phyloP scores from a whole-genome alignment of 169 alveolate genomes.

The Plasmodium knowlesi region DNA sequence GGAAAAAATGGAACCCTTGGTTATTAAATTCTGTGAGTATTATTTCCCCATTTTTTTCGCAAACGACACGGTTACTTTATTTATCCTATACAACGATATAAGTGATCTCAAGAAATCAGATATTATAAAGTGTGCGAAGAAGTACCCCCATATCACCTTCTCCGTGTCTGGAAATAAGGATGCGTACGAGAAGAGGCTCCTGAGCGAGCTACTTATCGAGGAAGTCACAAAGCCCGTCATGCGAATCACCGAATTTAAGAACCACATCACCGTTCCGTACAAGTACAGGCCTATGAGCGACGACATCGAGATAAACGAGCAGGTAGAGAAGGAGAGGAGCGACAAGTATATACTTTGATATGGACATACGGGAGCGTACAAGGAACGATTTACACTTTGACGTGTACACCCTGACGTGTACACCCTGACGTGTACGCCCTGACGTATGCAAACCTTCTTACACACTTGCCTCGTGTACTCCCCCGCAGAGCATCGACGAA shows the following conservation, averaged over 20 bases:
- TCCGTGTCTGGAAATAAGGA: constrained; percentile 19
- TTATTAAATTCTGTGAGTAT: constrained; percentile 45
- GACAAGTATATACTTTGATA: not conserved
- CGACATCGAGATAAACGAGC: constrained; percentile 54
- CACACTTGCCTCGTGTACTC: not conserved
- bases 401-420: not conserved
- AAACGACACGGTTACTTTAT: constrained; percentile 11
- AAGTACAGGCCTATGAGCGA: constrained; percentile 47
- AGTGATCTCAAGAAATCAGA: constrained; percentile 36
- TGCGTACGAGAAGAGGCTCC: constrained; percentile 46
- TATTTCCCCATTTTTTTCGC: constrained; percentile 42
- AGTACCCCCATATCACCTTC: constrained; percentile 30
- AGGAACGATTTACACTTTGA: not conserved
- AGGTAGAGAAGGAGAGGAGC: constrained; percentile 1
- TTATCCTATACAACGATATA: constrained; percentile 56
- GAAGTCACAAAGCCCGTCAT: constrained; percentile 30
- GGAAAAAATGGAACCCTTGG: constrained; percentile 57
- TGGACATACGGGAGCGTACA: not conserved
- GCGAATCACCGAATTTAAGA: constrained; percentile 69
- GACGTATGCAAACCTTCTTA: not conserved
- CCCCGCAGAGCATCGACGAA: constrained; percentile 40
- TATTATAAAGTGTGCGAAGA: constrained; percentile 68
- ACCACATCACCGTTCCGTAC: constrained; percentile 26
- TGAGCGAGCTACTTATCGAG: constrained; percentile 61
- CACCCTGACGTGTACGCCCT: too few species aligned